Base-by-base conservation (phyloP, 148 eudicot species). In the Rhododendron vialii region DNA sequence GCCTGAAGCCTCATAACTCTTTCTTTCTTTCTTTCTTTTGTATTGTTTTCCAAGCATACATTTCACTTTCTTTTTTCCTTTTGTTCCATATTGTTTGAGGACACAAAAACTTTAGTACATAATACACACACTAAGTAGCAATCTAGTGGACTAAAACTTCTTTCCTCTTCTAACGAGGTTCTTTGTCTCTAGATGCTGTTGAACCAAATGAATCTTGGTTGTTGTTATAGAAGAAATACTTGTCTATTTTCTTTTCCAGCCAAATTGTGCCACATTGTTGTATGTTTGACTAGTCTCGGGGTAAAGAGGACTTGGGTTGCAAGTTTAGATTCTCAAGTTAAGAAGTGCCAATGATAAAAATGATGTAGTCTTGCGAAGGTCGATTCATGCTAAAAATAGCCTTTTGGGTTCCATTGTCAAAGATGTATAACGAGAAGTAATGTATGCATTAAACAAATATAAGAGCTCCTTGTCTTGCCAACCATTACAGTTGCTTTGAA, bases 401-500 rank as follows among this genome's bases (percentile, higher is more conserved):
- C 47, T 18, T 73, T 73, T 33, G 18, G 22, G 15, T 73, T 75
- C 79, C 79, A 18, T 20, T 75, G 38, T 75, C n/a, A 17, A 30
- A 35, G 79, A 75, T 75, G 45, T 36, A 28, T 17, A 17, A 41
- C 18, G 47, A 75, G 71, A 83, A 26, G 55, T 18, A 11, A 24
- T 55, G 20, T 38, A 9, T 67, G 24, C 28, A 26, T 50, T 50
- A 45, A 48, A 73, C 85, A 83, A 48, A 71, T 65, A 15, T 83
- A 22, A 45, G 3, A 83, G 57, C 84, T 53, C 45, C 51, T 20
- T 43, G 22, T 51, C 50, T 47, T 78, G 43, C 79, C 80, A 71
- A 61, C 28, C 73, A 61, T 78, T 84, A 30, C 45, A 81, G 78
- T 80, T 85, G 41, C 61, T 78, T 82, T 77, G 87, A 83, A 84